These are phyloP conservation scores for Dicorynia guianensis DNA, from an alignment of 306 rosid species.

Conservation along the genomic window DNA sequence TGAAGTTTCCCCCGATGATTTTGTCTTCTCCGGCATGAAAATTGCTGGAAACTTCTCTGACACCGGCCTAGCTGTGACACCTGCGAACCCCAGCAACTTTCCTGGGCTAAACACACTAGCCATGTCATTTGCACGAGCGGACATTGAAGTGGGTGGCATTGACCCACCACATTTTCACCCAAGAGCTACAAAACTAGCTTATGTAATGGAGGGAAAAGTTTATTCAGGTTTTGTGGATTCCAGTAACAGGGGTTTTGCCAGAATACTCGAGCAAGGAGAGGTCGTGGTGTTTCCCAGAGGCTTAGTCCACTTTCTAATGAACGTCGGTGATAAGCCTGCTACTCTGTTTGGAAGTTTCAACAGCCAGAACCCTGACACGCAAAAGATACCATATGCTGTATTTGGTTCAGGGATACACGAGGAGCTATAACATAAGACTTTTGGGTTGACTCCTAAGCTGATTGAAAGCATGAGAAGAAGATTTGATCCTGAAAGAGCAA, in stretches of 20 bases:
- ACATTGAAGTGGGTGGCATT: slow-evolving; percentile 71
- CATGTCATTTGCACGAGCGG: slow-evolving; percentile 80
- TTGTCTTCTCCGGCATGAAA: slow-evolving; percentile 67
- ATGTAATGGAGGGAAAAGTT: slow-evolving; percentile 71
- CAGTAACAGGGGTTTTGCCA: slow-evolving; percentile 65
- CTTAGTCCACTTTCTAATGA: slow-evolving; percentile 84
- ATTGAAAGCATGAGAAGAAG: slow-evolving; percentile 73
- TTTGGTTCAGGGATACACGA: slow-evolving; percentile 86
- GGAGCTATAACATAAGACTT: slow-evolving; percentile 81
- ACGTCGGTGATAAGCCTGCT: slow-evolving; percentile 73
- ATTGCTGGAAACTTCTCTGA: slow-evolving; percentile 66
- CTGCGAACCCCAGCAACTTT: slow-evolving; percentile 63
- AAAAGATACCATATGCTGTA: slow-evolving; percentile 74
- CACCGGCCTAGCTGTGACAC: slow-evolving; percentile 62
- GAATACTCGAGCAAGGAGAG: slow-evolving; percentile 74
- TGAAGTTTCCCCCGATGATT: slow-evolving; percentile 70
- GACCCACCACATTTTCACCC: slow-evolving; percentile 97
- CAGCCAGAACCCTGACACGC: slow-evolving; percentile 85
- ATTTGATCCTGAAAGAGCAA: slow-evolving; percentile 60
- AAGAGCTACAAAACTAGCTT: slow-evolving; percentile 80
- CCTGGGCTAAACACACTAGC: slow-evolving; percentile 92
- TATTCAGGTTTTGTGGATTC: slow-evolving; percentile 93
- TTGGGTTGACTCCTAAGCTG: slow-evolving; percentile 82
- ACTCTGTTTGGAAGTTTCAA: slow-evolving; percentile 86
- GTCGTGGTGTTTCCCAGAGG: slow-evolving; percentile 93